These are phyloP conservation scores for Arthrobotrys sinensis DNA, from an alignment of 2,329 filamentous ascomycete species.

Conservation along the genomic window DNA sequence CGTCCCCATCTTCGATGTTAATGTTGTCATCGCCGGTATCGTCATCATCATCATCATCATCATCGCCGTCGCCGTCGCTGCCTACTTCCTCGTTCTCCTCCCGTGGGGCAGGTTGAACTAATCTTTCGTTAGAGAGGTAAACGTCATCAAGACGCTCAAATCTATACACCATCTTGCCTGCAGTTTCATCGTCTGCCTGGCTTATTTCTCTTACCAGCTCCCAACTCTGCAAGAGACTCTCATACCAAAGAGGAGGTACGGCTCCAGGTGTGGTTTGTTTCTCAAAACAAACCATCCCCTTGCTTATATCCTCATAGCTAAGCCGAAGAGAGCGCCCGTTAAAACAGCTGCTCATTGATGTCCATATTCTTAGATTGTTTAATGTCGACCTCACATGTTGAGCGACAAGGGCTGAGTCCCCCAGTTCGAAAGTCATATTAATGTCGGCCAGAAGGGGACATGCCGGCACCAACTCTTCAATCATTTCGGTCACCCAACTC, in stretches of 20 bases:
- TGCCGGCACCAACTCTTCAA: conserved; percentile 30
- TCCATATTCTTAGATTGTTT: conserved; percentile 2
- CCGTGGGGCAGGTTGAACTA: conserved; percentile 4
- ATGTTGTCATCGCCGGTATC: no score
- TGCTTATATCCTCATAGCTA: conserved; percentile 35
- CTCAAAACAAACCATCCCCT: conserved; percentile 37
- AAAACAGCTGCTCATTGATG: conserved; percentile 25
- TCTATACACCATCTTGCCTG: conserved; percentile 9
- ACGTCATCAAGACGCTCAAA: conserved; percentile 39
- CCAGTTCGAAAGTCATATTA: conserved; percentile 30
- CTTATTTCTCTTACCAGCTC: conserved; percentile 1
- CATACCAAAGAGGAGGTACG: conserved; percentile 52
- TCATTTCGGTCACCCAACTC: conserved; percentile 40
- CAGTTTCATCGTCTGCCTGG: not conserved
- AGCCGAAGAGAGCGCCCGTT: conserved; percentile 34
- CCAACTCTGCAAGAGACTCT: conserved; percentile 44
- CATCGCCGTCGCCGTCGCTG: not conserved
- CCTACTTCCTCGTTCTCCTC: not conserved
- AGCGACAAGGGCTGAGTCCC: not conserved
- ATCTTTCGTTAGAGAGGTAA: conserved; percentile 36
- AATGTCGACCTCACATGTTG: conserved; percentile 6
- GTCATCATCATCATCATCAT: not conserved
- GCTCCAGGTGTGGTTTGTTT: conserved; percentile 10
- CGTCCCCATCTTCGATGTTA: not conserved
- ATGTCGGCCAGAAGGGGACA: conserved; percentile 32